Conservation (phyloP, 441 rosid genomes). For the Adansonia grandidieri region DNA sequence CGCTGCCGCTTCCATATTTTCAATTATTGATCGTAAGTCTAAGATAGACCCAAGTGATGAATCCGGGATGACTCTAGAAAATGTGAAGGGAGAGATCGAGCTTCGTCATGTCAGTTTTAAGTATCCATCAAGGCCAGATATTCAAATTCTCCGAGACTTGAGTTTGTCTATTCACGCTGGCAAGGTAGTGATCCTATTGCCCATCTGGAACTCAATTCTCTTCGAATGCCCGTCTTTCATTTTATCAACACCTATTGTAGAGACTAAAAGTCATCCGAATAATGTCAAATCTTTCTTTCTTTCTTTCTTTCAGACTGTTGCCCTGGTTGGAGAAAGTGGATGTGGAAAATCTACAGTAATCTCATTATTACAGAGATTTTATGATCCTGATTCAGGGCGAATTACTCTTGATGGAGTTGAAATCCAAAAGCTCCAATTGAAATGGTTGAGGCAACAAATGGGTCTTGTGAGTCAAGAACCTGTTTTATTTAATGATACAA, state of each 20-base stretch:
- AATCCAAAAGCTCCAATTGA: conserved; percentile 46
- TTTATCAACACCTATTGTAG: neutral
- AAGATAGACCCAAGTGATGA: conserved; percentile 54
- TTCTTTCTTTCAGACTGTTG: conserved; percentile 60
- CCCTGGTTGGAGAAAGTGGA: conserved; percentile 94
- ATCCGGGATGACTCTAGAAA: conserved; percentile 42
- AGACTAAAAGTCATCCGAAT: neutral
- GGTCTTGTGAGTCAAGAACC: conserved; percentile 69
- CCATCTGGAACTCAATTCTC: neutral
- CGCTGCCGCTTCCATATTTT: conserved; percentile 54
- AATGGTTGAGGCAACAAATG: conserved; percentile 66
- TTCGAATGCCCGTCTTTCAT: neutral
- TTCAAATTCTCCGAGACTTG: conserved; percentile 48
- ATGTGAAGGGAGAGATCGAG: conserved; percentile 51
- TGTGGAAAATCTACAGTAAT: conserved; percentile 80
- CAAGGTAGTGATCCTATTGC: conserved; percentile 41
- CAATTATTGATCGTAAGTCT: conserved; percentile 48
- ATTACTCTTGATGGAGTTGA: conserved; percentile 73
- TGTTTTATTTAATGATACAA: conserved; percentile 53
- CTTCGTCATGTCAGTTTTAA: conserved; percentile 50
- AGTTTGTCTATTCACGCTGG: conserved; percentile 55
- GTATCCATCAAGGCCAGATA: conserved; percentile 61
- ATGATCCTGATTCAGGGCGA: conserved; percentile 72
- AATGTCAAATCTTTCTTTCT: conserved; percentile 7
- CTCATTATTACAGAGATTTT: conserved; percentile 75